A percentile compares a stretch with the other conserved stretches of the same genome.
These are phyloP conservation scores for Lepiota brunneoincarnata DNA, from an alignment of 768 basidiomycete species.

Conservation along the genomic window DNA sequence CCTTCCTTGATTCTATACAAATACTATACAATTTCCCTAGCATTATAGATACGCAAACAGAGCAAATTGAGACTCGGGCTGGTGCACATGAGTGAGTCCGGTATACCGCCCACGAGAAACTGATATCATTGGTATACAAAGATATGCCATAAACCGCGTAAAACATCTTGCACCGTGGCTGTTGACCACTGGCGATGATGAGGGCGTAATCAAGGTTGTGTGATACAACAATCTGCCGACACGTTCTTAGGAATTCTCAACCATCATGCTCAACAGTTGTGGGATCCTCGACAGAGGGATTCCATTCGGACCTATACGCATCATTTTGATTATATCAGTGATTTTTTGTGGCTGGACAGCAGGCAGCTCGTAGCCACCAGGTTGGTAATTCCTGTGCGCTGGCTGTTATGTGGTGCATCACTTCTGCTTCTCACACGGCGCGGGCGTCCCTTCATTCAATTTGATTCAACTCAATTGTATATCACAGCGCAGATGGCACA, in stretches of 20 bases:
- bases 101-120: slow-evolving; percentile 12
- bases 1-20: slow-evolving; percentile 4
- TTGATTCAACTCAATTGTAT: slow-evolving; percentile 8
- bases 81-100: slow-evolving; percentile 67
- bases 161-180: slow-evolving; percentile 67
- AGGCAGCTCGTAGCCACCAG: slow-evolving; percentile 86
- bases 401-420: neutral
- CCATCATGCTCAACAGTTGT: slow-evolving; percentile 54
- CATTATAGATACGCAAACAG: slow-evolving; percentile 64
- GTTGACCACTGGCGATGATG: slow-evolving; percentile 88
- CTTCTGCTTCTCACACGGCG: neutral
- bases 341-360: slow-evolving; percentile 87
- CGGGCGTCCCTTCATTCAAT: slow-evolving; percentile 1
- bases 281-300: slow-evolving; percentile 79
- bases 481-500: slow-evolving; percentile 82
- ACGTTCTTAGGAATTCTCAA: neutral
- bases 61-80: slow-evolving; percentile 44
- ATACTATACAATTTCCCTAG: slow-evolving; percentile 32
- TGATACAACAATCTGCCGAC: neutral
- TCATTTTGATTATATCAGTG: slow-evolving; percentile 93
- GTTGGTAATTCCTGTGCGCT: slow-evolving; percentile 36
- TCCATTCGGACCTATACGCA: slow-evolving; percentile 71
- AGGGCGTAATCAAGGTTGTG: slow-evolving; percentile 88
- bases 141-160: slow-evolving; percentile 85
- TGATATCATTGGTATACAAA: slow-evolving; percentile 39